Conservation (phyloP, 2,329 filamentous ascomycete genomes). For the Biscogniauxia mediterranea region DNA sequence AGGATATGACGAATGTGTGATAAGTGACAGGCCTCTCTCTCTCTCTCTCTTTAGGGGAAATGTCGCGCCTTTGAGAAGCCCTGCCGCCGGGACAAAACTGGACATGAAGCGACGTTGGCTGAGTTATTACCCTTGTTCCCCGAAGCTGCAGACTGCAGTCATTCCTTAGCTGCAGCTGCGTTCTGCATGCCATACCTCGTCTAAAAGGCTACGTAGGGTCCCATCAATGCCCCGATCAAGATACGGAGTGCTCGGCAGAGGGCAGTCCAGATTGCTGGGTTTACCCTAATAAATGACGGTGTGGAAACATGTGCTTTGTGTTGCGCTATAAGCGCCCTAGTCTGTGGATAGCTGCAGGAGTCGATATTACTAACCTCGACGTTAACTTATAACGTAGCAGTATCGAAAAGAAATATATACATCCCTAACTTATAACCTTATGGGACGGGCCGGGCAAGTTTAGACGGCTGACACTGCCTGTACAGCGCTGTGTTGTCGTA, state of each 20-base stretch:
- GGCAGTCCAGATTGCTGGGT: slow-evolving; percentile 27
- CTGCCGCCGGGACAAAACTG: slow-evolving; percentile 12
- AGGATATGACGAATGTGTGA: slow-evolving; percentile 8
- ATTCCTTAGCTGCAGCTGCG: slow-evolving; percentile 34
- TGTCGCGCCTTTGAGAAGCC: slow-evolving; percentile 12
- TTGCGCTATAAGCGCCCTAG: slow-evolving; percentile 8
- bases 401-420: not conserved
- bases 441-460: slow-evolving; percentile 16
- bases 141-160: slow-evolving; percentile 29
- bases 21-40: slow-evolving; percentile 14
- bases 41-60: slow-evolving; percentile 5
- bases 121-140: slow-evolving; percentile 25
- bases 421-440: slow-evolving; percentile 3
- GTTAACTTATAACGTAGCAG: not conserved
- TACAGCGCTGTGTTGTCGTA: not conserved
- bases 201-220: slow-evolving; percentile 20
- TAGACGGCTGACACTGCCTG: slow-evolving; percentile 5
- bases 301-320: slow-evolving; percentile 12
- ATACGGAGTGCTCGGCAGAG: slow-evolving; percentile 32
- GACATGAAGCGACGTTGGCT: slow-evolving; percentile 17
- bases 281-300: slow-evolving; percentile 12
- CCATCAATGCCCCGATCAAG: slow-evolving; percentile 29
- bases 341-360: slow-evolving; percentile 10
- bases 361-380: slow-evolving; percentile 4
- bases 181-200: slow-evolving; percentile 33